A percentile compares a stretch with the other conserved stretches of the same genome.
phyloP scores from a whole-genome alignment of 495 filamentous ascomycete species.

The Melanomma pulvis-pyrius region DNA sequence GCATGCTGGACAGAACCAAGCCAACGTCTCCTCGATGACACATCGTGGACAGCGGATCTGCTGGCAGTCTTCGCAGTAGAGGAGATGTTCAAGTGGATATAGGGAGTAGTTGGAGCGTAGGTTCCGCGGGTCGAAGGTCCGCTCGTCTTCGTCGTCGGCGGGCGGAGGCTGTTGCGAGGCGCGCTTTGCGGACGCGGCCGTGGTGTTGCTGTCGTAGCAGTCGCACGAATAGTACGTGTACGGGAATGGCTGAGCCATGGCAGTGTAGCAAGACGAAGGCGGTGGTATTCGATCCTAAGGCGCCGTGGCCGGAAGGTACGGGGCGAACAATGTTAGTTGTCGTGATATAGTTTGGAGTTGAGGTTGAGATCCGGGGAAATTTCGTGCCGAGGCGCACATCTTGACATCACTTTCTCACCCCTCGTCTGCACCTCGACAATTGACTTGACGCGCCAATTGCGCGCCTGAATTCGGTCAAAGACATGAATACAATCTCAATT shows the following conservation, averaged over 20 bases:
- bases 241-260: conserved; percentile 77
- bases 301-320: background rate
- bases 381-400: conserved; percentile 12
- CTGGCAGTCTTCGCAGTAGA: conserved; percentile 96
- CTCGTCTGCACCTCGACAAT: background rate
- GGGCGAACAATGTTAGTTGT: background rate
- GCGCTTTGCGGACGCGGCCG: conserved; percentile 45
- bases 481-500: conserved; percentile 29
- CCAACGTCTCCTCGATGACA: conserved; percentile 87
- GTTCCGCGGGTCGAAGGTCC: conserved; percentile 81
- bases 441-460: background rate
- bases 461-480: background rate
- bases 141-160: conserved; percentile 71
- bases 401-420: conserved; percentile 18
- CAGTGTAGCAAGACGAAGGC: background rate
- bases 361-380: conserved; percentile 13
- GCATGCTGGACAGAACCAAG: conserved; percentile 94
- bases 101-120: conserved; percentile 85
- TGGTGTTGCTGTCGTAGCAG: conserved; percentile 66
- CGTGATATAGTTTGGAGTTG: background rate
- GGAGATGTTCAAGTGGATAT: conserved; percentile 88
- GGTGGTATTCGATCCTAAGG: background rate
- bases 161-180: conserved; percentile 39
- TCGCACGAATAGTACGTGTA: conserved; percentile 93
- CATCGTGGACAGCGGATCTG: conserved; percentile 93